Percentiles rank a stretch among this genome's conserved stretches.
Conservation (phyloP, 2,329 filamentous ascomycete species). For the Diaporthe vaccinii region DNA sequence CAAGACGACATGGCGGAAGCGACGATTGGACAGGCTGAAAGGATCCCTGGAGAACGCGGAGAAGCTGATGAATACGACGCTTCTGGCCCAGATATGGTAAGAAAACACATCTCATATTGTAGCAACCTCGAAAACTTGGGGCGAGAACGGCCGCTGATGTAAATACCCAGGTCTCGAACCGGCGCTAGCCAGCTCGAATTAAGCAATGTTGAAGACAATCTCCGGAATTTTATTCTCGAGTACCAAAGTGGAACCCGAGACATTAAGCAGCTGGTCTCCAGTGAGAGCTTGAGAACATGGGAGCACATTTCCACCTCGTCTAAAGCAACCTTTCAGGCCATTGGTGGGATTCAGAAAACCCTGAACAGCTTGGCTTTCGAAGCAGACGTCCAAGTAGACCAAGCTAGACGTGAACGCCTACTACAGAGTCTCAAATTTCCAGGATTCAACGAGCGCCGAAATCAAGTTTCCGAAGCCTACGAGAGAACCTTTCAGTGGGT, state of each 20-base stretch:
- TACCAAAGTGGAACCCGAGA: not conserved
- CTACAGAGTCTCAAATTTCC: slow-evolving; percentile 20
- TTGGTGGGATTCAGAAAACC: not conserved
- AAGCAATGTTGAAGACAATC: not conserved
- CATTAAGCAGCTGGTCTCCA: not conserved
- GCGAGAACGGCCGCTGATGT: not conserved
- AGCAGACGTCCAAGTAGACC: not conserved
- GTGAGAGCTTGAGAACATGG: not conserved
- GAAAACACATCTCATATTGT: not conserved
- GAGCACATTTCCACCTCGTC: not conserved
- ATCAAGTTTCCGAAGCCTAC: not conserved
- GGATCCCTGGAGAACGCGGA: not conserved
- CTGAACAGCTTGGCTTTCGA: not conserved
- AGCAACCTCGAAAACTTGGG: too few species aligned
- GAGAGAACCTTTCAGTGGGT: not conserved
- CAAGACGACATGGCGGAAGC: slow-evolving; percentile 16
- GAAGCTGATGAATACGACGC: not conserved
- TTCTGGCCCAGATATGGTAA: slow-evolving; percentile 22
- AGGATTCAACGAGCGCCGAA: slow-evolving; percentile 18
- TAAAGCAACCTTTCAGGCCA: not conserved
- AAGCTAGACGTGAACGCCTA: not conserved
- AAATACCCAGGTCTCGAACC: not conserved
- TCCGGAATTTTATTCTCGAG: slow-evolving; percentile 5
- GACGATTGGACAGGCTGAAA: slow-evolving; percentile 20
- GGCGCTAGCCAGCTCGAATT: not conserved